Evolutionary conservation across 1,284 basidiomycete genomes (phyloP), one percentile per base, ranked within the genome.

Genomic region (Fomitopsis betulina): DNA sequence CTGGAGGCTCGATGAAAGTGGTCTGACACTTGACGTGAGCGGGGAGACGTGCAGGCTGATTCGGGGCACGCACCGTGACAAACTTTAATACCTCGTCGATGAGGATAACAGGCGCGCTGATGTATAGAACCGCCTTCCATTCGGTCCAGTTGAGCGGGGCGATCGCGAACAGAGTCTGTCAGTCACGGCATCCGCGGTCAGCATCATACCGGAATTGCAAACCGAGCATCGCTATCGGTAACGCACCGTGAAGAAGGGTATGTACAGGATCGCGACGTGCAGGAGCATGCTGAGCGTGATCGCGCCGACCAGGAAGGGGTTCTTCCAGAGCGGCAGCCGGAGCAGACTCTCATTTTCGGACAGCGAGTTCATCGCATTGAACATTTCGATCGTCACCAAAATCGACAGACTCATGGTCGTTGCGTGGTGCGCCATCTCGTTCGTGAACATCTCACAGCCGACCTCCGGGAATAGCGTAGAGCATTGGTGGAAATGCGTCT

Each of bases 311-410:
- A 99, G 85, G 81, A 90, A 97, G 57, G 86, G 86, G 72, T 99
- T 99, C 72, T 88, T 89, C 94, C 96, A 97, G 17, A 97, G 75
- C 1, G 96, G 95, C 49, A 98, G 79, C 21, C 83, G 83, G 53
- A 99, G 75, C 63, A 99, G 75, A 62, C 90, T 94, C 77, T 98
- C 96, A 72, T 97, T 97, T 76, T 99, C 97, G n/a, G 92, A 95
- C 38, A 99, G 80, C 56, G 96, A 98, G 75, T 98, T 98, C 86
- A 97, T 94, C 21, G 96, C 96, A 77, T 99, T 99, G 79, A 98
- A 95, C 97, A 99, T 99, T 76, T 99, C 97, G 57, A 99, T 83
- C 12, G 87, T 91, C 54, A 97, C 95, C 56, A 97, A 81, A 67
- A 97, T 96, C 25, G 94, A 96, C 42, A 99, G 79, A 63, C 93